Conservation (phyloP, 2,329 filamentous ascomycete species). For the Apiospora phragmitis region DNA sequence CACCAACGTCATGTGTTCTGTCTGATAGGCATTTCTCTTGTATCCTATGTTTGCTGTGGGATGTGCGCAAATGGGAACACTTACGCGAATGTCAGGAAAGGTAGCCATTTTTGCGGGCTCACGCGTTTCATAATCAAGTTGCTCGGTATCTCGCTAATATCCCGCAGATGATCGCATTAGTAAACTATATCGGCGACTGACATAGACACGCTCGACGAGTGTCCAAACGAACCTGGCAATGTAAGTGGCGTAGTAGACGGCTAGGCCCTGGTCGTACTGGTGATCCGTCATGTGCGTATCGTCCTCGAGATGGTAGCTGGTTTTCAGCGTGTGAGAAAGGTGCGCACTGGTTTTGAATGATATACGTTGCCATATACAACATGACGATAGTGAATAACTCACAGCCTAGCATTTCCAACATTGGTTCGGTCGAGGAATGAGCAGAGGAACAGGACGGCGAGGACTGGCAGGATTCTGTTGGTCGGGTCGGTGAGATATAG, state of each 20-base stretch:
- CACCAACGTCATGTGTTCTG: neutral
- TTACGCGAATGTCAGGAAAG: conserved; percentile 48
- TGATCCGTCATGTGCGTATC: conserved; percentile 58
- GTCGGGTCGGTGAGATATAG: neutral
- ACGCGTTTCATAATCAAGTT: conserved; percentile 64
- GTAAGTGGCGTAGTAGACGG: conserved; percentile 67
- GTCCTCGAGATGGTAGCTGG: conserved; percentile 53
- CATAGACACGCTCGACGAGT: neutral
- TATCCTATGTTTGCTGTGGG: neutral
- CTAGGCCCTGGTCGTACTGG: conserved; percentile 65
- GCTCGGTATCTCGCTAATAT: conserved; percentile 58
- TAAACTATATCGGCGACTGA: neutral
- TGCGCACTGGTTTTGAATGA: neutral
- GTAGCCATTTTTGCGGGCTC: conserved; percentile 61
- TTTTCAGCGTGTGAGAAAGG: neutral
- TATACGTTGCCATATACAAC: neutral
- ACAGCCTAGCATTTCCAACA: conserved; percentile 68
- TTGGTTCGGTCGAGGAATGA: conserved; percentile 70
- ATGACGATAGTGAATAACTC: neutral
- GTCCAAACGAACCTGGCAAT: conserved; percentile 49
- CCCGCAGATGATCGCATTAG: neutral
- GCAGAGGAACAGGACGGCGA: conserved; percentile 66
- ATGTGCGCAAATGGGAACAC: neutral
- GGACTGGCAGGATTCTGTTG: conserved; percentile 59
- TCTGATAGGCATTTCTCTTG: neutral